A percentile compares a stretch with the other conserved stretches of the same genome.
These are phyloP conservation scores for Dinochytrium kinnereticum DNA, from an alignment of 371 early-diverging fungal species.

Conservation along the genomic window DNA sequence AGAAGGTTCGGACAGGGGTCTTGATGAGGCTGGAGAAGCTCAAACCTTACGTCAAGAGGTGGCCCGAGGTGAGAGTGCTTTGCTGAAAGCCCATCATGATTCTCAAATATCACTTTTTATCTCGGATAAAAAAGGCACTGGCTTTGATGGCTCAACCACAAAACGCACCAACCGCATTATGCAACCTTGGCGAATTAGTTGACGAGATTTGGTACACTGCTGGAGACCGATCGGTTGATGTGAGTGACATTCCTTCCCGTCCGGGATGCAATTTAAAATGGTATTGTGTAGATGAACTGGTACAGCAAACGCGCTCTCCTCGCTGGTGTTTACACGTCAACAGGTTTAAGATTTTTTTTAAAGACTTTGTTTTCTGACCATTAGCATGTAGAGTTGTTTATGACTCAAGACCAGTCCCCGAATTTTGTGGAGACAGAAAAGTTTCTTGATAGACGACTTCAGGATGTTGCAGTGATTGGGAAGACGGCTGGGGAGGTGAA, in stretches of 20 bases:
- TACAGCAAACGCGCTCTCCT: conserved; percentile 82
- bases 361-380: background rate
- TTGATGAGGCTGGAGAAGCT: conserved; percentile 73
- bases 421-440: conserved; percentile 71
- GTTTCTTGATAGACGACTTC: conserved; percentile 79
- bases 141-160: conserved; percentile 81
- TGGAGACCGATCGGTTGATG: conserved; percentile 83
- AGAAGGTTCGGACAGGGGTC: conserved; percentile 69
- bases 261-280: background rate
- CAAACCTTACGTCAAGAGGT: conserved; percentile 71
- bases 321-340: conserved; percentile 80
- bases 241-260: conserved; percentile 43
- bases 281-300: conserved; percentile 86
- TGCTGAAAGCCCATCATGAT: too few species aligned
- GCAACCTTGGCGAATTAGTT: conserved; percentile 71
- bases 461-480: conserved; percentile 70
- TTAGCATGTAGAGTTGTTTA: conserved; percentile 71
- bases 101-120: too few species aligned
- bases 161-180: conserved; percentile 72
- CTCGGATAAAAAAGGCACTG: too few species aligned
- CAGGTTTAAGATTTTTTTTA: conserved; percentile 47
- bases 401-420: conserved; percentile 84
- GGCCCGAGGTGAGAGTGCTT: conserved; percentile 81
- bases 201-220: conserved; percentile 90
- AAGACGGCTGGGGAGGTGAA: conserved; percentile 53